Evolutionary conservation across 352 stramenopile genomes (phyloP), one percentile per base, ranked within the genome.

Genomic region (Saprolegnia diclina): DNA sequence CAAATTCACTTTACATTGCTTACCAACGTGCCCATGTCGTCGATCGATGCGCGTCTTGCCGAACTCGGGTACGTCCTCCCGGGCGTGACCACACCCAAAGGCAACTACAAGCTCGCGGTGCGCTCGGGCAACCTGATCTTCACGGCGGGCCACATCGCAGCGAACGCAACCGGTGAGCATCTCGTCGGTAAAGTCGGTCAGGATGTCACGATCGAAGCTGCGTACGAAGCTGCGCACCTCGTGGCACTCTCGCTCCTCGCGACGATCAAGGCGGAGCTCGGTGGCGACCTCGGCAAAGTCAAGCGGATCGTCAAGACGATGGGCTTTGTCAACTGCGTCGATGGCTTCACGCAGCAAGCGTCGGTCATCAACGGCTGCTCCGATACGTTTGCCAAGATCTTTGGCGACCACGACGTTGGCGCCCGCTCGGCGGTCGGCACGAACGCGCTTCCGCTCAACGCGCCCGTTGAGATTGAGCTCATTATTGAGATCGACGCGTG

Each of bases 391-490:
- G 44, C 71, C n/a, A 73, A 91, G 52, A 75, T 90, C 9, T 87
- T 90, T 64, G 65, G 72, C 21, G 71, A 85, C n/a, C 73, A 73
- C 32, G 79, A 78, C 9, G 56, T 73, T 11, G 77, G 82, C 53
- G 77, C 87, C 16, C 73, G 91, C 55, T 94, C 80, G 64, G 91
- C 91, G 7, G 88, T 97, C 57, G 91, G 91, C 48, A 94, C 88
- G 0, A 96, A 88, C 70, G 85, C 85, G 13, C 72, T 97, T 16
- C 90, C 91, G 10, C 65, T 97, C 16, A 90, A 92, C 69, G 84
- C 95, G 44, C 81, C 83, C 64, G 91, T 97, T 0, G 91, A 97
- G 79, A 87, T 97, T 16, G 91, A 97, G 77, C 82, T 85, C 42
- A 90, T 97, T 64, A 76, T 94, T 11, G 83, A 96, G 72, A 65